A percentile compares a stretch with the other conserved stretches of the same genome.
Evolutionary conservation across 441 rosid genomes (phyloP).

Genomic region (Bruguiera hainesii): DNA sequence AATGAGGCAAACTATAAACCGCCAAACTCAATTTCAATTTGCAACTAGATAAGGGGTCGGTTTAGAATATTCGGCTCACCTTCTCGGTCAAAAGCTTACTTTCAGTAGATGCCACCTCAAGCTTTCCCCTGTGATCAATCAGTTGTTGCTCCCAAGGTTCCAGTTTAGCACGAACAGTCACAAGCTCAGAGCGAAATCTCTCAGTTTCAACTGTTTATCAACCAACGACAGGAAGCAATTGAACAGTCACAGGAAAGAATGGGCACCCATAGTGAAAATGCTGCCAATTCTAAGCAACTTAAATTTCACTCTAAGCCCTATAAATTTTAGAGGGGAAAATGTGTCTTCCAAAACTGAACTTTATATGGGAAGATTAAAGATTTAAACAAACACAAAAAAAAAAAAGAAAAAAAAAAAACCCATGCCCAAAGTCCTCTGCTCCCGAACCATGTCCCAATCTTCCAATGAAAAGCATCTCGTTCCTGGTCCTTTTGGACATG

Average conservation of each 20-base stretch:
- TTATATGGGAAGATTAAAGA: background rate
- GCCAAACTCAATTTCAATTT: no score
- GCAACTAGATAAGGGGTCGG: background rate
- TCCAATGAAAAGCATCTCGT: no score
- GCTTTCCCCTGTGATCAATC: constrained; percentile 85
- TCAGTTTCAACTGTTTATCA: constrained; percentile 75
- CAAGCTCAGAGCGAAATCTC: constrained; percentile 70
- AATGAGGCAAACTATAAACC: background rate
- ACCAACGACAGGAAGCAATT: constrained; percentile 15
- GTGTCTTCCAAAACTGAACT: background rate
- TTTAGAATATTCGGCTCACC: constrained; percentile 37
- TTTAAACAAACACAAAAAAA: background rate
- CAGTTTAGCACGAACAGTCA: constrained; percentile 70
- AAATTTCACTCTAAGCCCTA: background rate
- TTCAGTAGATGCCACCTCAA: constrained; percentile 83
- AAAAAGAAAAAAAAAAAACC: background rate
- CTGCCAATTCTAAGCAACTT: background rate
- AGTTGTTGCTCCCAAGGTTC: constrained; percentile 93
- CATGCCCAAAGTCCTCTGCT: no score
- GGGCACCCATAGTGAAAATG: background rate
- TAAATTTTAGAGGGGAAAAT: background rate
- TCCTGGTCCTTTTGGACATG: no score
- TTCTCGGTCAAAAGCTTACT: constrained; percentile 73
- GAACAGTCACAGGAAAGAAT: constrained; percentile 1
- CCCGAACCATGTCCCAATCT: no score